Evolutionary conservation across 2,329 filamentous ascomycete species (phyloP).

Genomic region (Fusarium chaquense): DNA sequence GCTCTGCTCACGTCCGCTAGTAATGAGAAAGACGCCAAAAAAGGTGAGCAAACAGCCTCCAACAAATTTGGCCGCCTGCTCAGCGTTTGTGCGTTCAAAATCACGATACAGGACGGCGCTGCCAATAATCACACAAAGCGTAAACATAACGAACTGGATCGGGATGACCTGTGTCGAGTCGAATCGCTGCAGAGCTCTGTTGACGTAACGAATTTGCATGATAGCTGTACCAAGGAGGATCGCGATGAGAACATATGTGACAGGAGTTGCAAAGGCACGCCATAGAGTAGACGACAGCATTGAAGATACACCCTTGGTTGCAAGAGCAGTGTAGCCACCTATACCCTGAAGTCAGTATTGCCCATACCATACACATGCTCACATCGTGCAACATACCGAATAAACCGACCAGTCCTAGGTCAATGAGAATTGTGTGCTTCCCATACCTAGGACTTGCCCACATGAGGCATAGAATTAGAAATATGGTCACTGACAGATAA

Average conservation of each 20-base stretch:
- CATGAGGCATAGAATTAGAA: slow-evolving; percentile 81
- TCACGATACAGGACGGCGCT: slow-evolving; percentile 94
- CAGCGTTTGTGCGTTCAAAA: slow-evolving; percentile 83
- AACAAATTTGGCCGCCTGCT: slow-evolving; percentile 85
- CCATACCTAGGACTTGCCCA: slow-evolving; percentile 87
- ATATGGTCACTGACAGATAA: slow-evolving; percentile 82
- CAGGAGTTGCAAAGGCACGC: slow-evolving; percentile 88
- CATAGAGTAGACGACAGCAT: slow-evolving; percentile 92
- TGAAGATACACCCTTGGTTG: slow-evolving; percentile 96
- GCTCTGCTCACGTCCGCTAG: slow-evolving; percentile 77
- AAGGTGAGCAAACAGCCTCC: slow-evolving; percentile 94
- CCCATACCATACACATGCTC: background rate
- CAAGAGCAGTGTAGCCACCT: slow-evolving; percentile 96
- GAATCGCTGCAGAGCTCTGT: slow-evolving; percentile 87
- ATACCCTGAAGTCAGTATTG: slow-evolving; percentile 19
- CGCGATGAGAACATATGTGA: slow-evolving; percentile 87
- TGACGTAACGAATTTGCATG: slow-evolving; percentile 98
- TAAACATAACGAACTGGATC: slow-evolving; percentile 97
- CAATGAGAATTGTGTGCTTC: slow-evolving; percentile 87
- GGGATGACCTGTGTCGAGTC: slow-evolving; percentile 98
- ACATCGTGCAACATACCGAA: slow-evolving; percentile 74
- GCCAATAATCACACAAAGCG: slow-evolving; percentile 92
- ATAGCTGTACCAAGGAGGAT: slow-evolving; percentile 86
- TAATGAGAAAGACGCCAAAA: slow-evolving; percentile 96
- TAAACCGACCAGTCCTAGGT: slow-evolving; percentile 90